Evolutionary conservation across 2,329 filamentous ascomycete genomes (phyloP).

Genomic region (Diaporthe ilicicola): DNA sequence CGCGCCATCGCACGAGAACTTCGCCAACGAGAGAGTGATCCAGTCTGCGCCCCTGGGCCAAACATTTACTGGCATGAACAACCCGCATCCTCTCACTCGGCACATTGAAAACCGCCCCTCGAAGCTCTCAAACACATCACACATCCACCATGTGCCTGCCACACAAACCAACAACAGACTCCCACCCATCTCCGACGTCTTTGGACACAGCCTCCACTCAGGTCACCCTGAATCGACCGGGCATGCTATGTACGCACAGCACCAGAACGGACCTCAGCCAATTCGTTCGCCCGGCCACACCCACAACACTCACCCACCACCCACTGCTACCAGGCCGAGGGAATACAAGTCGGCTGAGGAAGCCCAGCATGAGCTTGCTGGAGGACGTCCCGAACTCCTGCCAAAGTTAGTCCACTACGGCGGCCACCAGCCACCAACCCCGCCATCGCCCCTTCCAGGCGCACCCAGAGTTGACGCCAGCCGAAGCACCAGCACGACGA

Average conservation of each 20-base stretch:
- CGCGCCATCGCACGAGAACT: conserved; percentile 90
- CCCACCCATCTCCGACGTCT: conserved; percentile 94
- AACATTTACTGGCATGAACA: conserved; percentile 91
- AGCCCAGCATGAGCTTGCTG: conserved; percentile 87
- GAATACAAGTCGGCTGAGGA: conserved; percentile 98
- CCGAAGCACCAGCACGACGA: conserved; percentile 62
- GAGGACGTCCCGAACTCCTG: conserved; percentile 89
- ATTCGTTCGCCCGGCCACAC: conserved; percentile 82
- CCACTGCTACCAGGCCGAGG: conserved; percentile 71
- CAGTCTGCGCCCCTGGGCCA: conserved; percentile 96
- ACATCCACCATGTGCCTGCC: conserved; percentile 90
- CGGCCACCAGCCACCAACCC: conserved; percentile 91
- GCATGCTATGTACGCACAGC: conserved; percentile 64
- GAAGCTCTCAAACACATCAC: conserved; percentile 82
- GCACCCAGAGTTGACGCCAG: conserved; percentile 55
- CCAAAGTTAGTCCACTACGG: conserved; percentile 96
- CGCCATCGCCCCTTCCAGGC: conserved; percentile 78
- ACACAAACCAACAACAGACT: conserved; percentile 91
- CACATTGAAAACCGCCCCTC: conserved; percentile 85
- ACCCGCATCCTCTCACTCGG: conserved; percentile 77
- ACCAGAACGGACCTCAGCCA: conserved; percentile 71
- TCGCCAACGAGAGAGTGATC: conserved; percentile 92
- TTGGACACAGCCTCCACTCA: conserved; percentile 76
- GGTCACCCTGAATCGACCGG: conserved; percentile 65
- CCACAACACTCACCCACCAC: conserved; percentile 59